Conservation (phyloP, 2,329 filamentous ascomycete species). For the Stemphylium beticola region DNA sequence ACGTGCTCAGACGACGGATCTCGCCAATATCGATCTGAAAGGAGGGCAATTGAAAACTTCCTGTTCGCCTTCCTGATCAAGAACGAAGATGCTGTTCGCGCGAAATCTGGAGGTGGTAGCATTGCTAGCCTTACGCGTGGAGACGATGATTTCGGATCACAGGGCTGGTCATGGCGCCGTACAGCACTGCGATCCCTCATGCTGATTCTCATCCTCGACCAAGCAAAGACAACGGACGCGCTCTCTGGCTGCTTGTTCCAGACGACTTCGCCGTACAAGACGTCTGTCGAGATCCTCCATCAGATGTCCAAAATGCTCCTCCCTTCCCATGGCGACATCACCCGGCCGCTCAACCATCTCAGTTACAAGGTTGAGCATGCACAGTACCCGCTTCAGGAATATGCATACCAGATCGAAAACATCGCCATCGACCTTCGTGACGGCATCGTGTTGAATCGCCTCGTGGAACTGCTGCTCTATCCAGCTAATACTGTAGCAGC, state of each 20-base stretch:
- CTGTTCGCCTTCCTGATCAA: conserved; percentile 64
- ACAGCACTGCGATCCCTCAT: conserved; percentile 65
- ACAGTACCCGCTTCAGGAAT: conserved; percentile 66
- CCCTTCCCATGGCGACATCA: conserved; percentile 64
- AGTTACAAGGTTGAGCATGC: conserved; percentile 61
- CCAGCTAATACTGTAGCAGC: conserved; percentile 39
- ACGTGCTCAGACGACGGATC: conserved; percentile 45
- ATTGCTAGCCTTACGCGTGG: conserved; percentile 49
- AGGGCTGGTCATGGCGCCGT: conserved; percentile 60
- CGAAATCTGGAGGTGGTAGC: conserved; percentile 46
- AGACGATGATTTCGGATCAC: conserved; percentile 51
- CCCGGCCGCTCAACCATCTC: conserved; percentile 61
- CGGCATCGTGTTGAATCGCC: conserved; percentile 64
- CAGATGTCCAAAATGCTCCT: conserved; percentile 61
- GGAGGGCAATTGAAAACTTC: conserved; percentile 58
- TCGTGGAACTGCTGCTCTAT: conserved; percentile 65
- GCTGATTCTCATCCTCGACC: conserved; percentile 66
- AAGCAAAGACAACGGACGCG: conserved; percentile 52
- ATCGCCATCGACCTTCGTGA: conserved; percentile 68
- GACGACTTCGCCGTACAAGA: conserved; percentile 60
- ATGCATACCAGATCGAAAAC: conserved; percentile 63
- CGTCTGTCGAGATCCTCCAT: conserved; percentile 61
- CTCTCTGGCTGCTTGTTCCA: conserved; percentile 58
- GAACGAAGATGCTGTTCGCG: conserved; percentile 61
- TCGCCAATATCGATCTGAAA: conserved; percentile 45